phyloP scores from a whole-genome alignment of 371 early-diverging fungal species.

The Circinella umbellata region DNA sequence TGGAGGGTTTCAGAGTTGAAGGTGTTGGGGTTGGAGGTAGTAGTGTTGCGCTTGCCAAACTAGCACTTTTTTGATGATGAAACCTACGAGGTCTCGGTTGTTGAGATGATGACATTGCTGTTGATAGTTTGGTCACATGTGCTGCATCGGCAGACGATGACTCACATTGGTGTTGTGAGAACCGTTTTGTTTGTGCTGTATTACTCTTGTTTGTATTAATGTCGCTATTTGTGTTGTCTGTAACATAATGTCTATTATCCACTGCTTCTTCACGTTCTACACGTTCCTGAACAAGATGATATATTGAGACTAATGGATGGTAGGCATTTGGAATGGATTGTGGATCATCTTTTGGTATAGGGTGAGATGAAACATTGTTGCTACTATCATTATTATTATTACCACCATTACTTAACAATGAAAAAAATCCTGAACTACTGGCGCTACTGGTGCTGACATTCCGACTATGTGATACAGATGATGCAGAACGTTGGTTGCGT shows the following conservation, averaged over 20 bases:
- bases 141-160: not conserved
- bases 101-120: not conserved
- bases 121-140: not conserved
- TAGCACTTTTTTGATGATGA: slow-evolving; percentile 16
- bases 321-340: slow-evolving; percentile 37
- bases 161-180: not conserved
- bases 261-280: slow-evolving; percentile 56
- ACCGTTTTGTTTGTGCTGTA: not conserved
- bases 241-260: not conserved
- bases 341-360: slow-evolving; percentile 31
- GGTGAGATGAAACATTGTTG: slow-evolving; percentile 4
- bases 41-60: slow-evolving; percentile 10
- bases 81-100: not conserved
- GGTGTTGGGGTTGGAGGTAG: slow-evolving; percentile 4
- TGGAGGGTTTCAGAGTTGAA: not conserved
- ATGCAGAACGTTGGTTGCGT: slow-evolving; percentile 20
- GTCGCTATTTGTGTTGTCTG: not conserved
- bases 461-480: not conserved
- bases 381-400: slow-evolving; percentile 6
- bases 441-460: slow-evolving; percentile 10
- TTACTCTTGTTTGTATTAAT: no score
- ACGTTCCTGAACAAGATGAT: slow-evolving; percentile 82
- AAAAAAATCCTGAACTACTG: slow-evolving; percentile 7
- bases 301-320: slow-evolving; percentile 81
- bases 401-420: not conserved